These are phyloP conservation scores for Venturia aucupariae DNA, from an alignment of 2,329 filamentous ascomycete genomes.

Conservation along the genomic window DNA sequence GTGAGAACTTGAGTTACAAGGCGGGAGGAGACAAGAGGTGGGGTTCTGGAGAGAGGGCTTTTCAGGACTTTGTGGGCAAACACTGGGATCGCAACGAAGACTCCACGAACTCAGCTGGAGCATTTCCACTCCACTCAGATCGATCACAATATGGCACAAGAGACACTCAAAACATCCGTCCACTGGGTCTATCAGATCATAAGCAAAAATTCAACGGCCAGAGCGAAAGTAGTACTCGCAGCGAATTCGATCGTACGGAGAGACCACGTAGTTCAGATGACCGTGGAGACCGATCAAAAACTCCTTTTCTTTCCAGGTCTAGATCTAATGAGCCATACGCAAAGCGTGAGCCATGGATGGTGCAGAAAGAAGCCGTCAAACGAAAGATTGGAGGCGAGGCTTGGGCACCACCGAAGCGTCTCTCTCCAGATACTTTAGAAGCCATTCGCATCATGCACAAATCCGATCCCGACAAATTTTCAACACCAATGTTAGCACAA, in stretches of 20 bases:
- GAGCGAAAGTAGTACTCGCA: neutral
- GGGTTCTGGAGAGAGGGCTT: neutral
- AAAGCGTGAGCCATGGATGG: constrained; percentile 48
- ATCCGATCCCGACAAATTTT: constrained; percentile 68
- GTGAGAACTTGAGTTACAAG: neutral
- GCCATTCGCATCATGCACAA: constrained; percentile 76
- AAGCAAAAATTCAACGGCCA: neutral
- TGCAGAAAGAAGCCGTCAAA: constrained; percentile 65
- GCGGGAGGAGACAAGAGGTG: neutral
- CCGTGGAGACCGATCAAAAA: neutral
- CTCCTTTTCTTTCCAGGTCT: neutral
- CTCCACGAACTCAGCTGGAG: neutral
- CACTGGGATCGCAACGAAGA: neutral
- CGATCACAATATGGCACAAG: neutral
- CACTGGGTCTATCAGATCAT: neutral
- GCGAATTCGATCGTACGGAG: neutral
- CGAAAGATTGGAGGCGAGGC: constrained; percentile 66
- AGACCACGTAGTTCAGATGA: neutral
- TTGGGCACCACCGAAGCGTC: constrained; percentile 75
- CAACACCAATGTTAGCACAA: constrained; percentile 60
- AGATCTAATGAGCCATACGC: neutral
- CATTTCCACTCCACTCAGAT: neutral
- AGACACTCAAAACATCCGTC: neutral
- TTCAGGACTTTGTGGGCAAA: neutral
- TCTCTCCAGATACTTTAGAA: constrained; percentile 87